Evolutionary conservation across 1,284 basidiomycete species (phyloP).

Genomic region (Rhodotorula sp.): DNA sequence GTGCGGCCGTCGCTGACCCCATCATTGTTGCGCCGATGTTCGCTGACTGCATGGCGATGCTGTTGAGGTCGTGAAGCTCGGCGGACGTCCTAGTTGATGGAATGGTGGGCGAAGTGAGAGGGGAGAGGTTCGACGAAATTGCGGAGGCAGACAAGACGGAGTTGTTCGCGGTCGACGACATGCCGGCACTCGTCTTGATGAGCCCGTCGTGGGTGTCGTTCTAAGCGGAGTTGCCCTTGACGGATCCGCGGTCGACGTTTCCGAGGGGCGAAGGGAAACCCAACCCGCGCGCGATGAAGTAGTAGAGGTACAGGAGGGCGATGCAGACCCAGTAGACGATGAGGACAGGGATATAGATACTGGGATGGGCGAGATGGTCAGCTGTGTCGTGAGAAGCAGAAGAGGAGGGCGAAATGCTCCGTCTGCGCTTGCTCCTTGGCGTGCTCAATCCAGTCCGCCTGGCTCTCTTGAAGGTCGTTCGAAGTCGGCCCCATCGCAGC

Average conservation of each 20-base stretch:
- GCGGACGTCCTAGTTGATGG: no score
- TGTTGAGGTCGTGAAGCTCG: neutral
- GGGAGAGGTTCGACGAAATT: no score
- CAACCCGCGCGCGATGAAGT: slow-evolving; percentile 5
- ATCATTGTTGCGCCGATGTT: neutral
- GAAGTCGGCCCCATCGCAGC: slow-evolving; percentile 23
- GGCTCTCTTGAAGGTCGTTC: slow-evolving; percentile 24
- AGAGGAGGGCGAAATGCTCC: slow-evolving; percentile 9
- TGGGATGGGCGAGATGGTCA: neutral
- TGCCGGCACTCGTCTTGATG: neutral
- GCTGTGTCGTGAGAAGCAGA: neutral
- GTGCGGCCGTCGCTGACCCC: neutral
- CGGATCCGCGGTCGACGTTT: slow-evolving; percentile 9
- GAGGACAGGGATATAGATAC: slow-evolving; percentile 21
- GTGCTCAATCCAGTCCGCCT: slow-evolving; percentile 14
- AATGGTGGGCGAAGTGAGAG: neutral
- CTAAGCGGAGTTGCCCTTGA: slow-evolving; percentile 18
- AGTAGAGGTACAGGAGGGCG: slow-evolving; percentile 22
- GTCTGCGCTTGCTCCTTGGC: slow-evolving; percentile 8
- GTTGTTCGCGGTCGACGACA: neutral
- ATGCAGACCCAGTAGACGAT: slow-evolving; percentile 20
- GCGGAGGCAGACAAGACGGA: neutral
- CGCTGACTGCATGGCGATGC: neutral
- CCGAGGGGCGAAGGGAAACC: slow-evolving; percentile 18
- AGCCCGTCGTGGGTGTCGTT: slow-evolving; percentile 20